phyloP scores from a whole-genome alignment of 441 rosid species.

The Capsella rubella region DNA sequence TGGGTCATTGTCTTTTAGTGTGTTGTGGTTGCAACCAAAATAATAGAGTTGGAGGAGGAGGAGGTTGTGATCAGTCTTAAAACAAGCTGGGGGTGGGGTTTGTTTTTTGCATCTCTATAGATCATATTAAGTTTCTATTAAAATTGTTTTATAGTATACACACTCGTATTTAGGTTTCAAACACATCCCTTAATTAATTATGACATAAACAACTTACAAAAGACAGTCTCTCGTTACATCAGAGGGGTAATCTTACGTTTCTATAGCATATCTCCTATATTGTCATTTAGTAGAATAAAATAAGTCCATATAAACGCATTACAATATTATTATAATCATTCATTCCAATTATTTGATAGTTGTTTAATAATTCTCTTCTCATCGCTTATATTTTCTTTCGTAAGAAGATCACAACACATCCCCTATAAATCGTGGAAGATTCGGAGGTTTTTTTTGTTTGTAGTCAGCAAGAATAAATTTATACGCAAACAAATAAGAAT shows the following conservation, averaged over 20 bases:
- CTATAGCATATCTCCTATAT: slow-evolving; percentile 30
- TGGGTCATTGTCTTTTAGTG: slow-evolving; percentile 39
- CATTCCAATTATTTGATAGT: not conserved
- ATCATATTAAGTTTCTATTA: not conserved
- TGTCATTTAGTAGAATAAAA: slow-evolving; percentile 12
- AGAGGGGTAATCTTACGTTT: slow-evolving; percentile 8
- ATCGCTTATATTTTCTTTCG: not conserved
- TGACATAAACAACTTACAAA: slow-evolving; percentile 19
- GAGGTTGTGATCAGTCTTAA: slow-evolving; percentile 34
- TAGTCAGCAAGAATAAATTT: slow-evolving; percentile 6
- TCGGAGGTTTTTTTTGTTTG: not conserved
- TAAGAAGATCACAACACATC: not conserved
- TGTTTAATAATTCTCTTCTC: not conserved
- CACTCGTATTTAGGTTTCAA: slow-evolving; percentile 14
- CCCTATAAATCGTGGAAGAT: slow-evolving; percentile 12
- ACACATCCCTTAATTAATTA: not conserved
- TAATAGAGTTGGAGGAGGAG: slow-evolving; percentile 37
- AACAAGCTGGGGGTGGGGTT: slow-evolving; percentile 26
- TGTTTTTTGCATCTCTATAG: not conserved
- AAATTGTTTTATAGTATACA: not conserved
- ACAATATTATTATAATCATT: not conserved
- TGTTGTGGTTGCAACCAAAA: slow-evolving; percentile 40
- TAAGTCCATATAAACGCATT: not conserved
- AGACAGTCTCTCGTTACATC: slow-evolving; percentile 24
- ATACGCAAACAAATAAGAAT: no score